These are phyloP conservation scores for Russula earlei DNA, from an alignment of 768 basidiomycete species.

Conservation along the genomic window DNA sequence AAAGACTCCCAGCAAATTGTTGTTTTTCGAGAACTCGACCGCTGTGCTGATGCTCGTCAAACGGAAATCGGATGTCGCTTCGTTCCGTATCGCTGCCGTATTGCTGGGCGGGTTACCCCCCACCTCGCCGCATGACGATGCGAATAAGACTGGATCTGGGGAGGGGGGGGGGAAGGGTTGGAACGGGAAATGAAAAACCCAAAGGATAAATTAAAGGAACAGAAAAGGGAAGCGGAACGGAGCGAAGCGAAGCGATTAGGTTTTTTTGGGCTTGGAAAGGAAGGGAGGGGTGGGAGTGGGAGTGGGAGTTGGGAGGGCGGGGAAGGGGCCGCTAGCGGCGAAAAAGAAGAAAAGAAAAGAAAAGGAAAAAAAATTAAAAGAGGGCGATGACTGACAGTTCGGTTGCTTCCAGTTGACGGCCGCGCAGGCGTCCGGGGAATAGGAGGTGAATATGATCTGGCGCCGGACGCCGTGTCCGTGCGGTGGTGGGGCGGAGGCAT, in stretches of 20 bases:
- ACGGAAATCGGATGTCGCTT: slow-evolving; percentile 40
- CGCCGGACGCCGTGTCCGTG: slow-evolving; percentile 47
- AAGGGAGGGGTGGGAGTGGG: too few species aligned
- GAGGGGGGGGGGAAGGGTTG: not conserved
- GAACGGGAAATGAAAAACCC: not conserved
- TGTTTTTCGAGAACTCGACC: slow-evolving; percentile 85
- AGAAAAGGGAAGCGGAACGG: not conserved
- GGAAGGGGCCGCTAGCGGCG: too few species aligned
- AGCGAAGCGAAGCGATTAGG: not conserved
- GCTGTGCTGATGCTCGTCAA: slow-evolving; percentile 74
- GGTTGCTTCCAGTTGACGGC: slow-evolving; percentile 99
- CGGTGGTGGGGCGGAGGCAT: slow-evolving; percentile 42
- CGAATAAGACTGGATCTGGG: slow-evolving; percentile 91
- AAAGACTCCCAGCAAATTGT: slow-evolving; percentile 89
- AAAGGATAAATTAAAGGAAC: slow-evolving; percentile 4
- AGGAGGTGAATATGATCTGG: slow-evolving; percentile 87
- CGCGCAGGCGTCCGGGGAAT: slow-evolving; percentile 81
- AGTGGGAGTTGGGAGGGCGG: too few species aligned
- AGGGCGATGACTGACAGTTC: slow-evolving; percentile 59
- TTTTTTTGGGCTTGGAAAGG: too few species aligned
- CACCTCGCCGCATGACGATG: slow-evolving; percentile 72
- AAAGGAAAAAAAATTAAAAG: not conserved
- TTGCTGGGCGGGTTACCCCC: slow-evolving; percentile 31
- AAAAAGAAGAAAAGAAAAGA: slow-evolving; percentile 4
- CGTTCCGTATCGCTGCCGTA: slow-evolving; percentile 27